Evolutionary conservation across 139 green algal genomes (phyloP).

Genomic region (Chlamydomonas eustigma): DNA sequence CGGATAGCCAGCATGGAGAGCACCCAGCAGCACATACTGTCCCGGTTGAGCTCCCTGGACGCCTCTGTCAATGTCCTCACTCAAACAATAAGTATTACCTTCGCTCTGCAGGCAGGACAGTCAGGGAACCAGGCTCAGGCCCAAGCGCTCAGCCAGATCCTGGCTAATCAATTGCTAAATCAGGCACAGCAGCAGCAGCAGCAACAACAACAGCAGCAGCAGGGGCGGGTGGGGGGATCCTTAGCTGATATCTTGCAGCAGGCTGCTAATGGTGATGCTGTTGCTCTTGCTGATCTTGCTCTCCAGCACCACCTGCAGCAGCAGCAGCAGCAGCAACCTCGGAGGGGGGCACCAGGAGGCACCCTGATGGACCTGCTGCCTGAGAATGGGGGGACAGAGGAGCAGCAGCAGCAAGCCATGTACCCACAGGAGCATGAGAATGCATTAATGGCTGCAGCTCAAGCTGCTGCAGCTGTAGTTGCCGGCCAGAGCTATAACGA

Average conservation of each 20-base stretch:
- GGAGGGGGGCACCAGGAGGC: not conserved
- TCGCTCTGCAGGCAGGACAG: not conserved
- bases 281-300: not conserved
- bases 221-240: not conserved
- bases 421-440: not conserved
- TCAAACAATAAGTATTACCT: not conserved
- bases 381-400: not conserved
- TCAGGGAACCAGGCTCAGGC: not conserved
- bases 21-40: not conserved
- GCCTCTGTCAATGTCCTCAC: not conserved
- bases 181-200: not conserved
- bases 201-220: not conserved
- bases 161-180: not conserved
- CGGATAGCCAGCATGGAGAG: not conserved
- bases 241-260: not conserved
- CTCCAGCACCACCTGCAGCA: constrained; percentile 2
- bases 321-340: not conserved
- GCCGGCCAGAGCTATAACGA: not conserved
- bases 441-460: not conserved
- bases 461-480: not conserved
- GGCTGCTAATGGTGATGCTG: not conserved
- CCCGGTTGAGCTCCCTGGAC: not conserved
- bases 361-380: not conserved
- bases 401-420: constrained; percentile 3
- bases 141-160: not conserved